Percentiles rank a stretch among this genome's conserved stretches.
Conservation (phyloP, 257 asterid genomes). For the Voacanga thouarsii region DNA sequence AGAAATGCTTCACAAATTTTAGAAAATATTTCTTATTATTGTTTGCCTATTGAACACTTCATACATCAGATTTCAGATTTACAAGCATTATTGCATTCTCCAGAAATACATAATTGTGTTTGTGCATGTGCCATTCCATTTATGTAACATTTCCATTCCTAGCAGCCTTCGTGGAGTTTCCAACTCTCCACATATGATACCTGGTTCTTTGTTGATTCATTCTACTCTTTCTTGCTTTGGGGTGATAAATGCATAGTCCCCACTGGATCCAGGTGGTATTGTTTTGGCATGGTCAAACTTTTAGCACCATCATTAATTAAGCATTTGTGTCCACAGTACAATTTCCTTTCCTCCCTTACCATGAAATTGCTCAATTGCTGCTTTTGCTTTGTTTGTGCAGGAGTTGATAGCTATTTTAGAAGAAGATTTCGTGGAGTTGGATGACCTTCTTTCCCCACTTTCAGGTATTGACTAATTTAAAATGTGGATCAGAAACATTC, state of each 20-base stretch:
- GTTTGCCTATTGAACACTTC: background rate
- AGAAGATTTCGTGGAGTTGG: conserved; percentile 41
- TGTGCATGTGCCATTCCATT: background rate
- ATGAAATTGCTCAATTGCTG: background rate
- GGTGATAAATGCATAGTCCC: background rate
- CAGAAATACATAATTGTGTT: background rate
- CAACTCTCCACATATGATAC: no score
- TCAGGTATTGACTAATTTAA: conserved; percentile 23
- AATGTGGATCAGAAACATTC: background rate
- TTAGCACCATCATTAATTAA: background rate
- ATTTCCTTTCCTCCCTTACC: background rate
- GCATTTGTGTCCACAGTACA: background rate
- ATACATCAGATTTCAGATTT: background rate
- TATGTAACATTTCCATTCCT: background rate
- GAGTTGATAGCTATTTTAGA: conserved; percentile 23
- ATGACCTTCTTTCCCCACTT: conserved; percentile 38
- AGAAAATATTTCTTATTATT: background rate
- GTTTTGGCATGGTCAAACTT: conserved; percentile 2
- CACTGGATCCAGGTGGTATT: background rate
- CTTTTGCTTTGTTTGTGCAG: conserved; percentile 20
- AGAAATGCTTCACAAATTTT: background rate
- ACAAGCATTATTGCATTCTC: background rate
- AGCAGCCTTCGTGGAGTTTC: background rate
- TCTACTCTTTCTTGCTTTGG: background rate
- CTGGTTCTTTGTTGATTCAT: background rate